Percentiles rank a stretch among this genome's conserved stretches.
Evolutionary conservation across 768 basidiomycete species (phyloP).

Genomic region (Collybia mongolica): DNA sequence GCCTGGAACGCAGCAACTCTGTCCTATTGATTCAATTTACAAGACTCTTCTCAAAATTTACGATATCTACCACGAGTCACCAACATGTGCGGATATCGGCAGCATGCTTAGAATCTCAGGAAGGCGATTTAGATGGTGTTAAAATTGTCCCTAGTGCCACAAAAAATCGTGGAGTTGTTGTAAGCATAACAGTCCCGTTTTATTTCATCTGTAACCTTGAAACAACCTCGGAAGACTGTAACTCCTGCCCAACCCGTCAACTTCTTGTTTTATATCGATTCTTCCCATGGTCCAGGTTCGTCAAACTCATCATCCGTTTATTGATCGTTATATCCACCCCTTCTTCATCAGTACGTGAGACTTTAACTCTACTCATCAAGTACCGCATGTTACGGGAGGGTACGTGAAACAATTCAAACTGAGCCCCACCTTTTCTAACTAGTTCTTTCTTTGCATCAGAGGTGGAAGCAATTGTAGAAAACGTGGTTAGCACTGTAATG

Average conservation of each 20-base stretch:
- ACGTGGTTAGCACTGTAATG: conserved; percentile 42
- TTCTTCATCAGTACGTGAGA: conserved; percentile 50
- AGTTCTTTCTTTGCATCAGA: conserved; percentile 39
- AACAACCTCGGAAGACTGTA: conserved; percentile 51
- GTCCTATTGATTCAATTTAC: not conserved
- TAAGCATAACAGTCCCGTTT: conserved; percentile 25
- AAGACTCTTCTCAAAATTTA: conserved; percentile 90
- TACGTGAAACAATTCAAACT: conserved; percentile 25
- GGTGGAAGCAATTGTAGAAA: conserved; percentile 61
- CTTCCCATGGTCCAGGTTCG: conserved; percentile 58
- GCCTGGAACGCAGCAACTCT: not conserved
- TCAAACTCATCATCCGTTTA: not conserved
- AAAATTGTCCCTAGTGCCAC: conserved; percentile 49
- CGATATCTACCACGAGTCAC: conserved; percentile 76
- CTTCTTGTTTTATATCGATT: conserved; percentile 80
- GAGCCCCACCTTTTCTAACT: too few relatives aligned
- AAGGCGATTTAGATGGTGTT: conserved; percentile 44
- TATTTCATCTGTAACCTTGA: conserved; percentile 3
- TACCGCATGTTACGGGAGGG: conserved; percentile 87
- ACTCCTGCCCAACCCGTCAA: conserved; percentile 74
- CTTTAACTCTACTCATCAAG: conserved; percentile 60
- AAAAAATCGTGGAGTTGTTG: conserved; percentile 45
- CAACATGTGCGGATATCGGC: conserved; percentile 77
- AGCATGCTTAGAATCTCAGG: conserved; percentile 49
- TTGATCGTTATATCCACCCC: not conserved